Percentiles rank a stretch among this genome's conserved stretches.
These are phyloP conservation scores for Chlamydomonas eustigma DNA, from an alignment of 139 green algal species.

Conservation along the genomic window DNA sequence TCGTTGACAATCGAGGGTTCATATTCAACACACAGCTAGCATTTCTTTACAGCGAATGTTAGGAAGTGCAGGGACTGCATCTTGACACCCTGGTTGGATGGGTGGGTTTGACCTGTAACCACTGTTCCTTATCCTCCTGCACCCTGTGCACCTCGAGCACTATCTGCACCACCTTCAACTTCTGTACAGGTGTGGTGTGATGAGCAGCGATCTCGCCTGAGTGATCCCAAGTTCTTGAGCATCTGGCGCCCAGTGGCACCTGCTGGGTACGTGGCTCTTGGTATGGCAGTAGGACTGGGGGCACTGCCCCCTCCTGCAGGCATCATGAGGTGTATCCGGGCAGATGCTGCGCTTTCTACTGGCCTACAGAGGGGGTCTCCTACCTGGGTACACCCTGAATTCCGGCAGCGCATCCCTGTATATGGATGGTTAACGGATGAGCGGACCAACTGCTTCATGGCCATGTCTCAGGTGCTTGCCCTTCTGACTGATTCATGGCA, in stretches of 20 bases:
- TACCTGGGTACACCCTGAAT: conserved; percentile 7
- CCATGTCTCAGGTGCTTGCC: conserved; percentile 7
- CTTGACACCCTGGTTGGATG: too few relatives aligned
- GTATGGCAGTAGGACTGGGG: conserved; percentile 48
- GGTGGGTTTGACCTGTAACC: too few relatives aligned
- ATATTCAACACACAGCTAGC: too few relatives aligned
- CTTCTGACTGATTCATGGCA: neutral
- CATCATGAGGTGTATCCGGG: conserved; percentile 14
- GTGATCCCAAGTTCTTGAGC: conserved; percentile 40
- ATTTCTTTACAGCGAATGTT: too few relatives aligned
- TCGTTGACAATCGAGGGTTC: too few relatives aligned
- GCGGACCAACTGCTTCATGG: conserved; percentile 48
- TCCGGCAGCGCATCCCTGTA: conserved; percentile 31
- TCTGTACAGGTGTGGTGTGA: conserved; percentile 60
- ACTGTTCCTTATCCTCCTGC: neutral
- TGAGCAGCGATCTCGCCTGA: conserved; percentile 30
- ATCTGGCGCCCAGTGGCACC: conserved; percentile 75
- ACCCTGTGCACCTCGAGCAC: neutral
- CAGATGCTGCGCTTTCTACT: neutral
- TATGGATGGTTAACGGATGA: conserved; percentile 58
- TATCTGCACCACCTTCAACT: neutral
- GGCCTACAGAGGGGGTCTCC: neutral
- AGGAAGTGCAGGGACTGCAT: too few relatives aligned
- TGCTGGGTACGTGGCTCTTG: conserved; percentile 78
- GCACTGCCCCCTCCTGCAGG: conserved; percentile 5